These are phyloP conservation scores for Asterionellopsis glacialis DNA, from an alignment of 108 stramenopile genomes.

Conservation along the genomic window DNA sequence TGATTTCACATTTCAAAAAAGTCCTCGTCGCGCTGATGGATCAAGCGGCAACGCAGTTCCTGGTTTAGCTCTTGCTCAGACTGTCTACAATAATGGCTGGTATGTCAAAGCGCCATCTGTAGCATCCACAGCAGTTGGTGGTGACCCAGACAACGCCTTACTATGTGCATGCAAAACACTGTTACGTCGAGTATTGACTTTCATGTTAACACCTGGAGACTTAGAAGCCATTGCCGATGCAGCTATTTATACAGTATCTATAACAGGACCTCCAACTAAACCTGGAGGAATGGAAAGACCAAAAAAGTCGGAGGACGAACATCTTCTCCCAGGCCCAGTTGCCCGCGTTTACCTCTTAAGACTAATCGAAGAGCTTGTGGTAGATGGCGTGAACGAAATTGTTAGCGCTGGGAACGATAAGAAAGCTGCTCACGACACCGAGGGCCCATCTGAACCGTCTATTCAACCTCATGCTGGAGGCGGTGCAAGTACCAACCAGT, in stretches of 20 bases:
- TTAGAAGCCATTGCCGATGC: slow-evolving; percentile 82
- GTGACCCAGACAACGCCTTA: slow-evolving; percentile 75
- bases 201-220: slow-evolving; percentile 86
- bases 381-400: slow-evolving; percentile 88
- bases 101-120: slow-evolving; percentile 57
- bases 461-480: slow-evolving; percentile 74
- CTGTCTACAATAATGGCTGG: slow-evolving; percentile 55
- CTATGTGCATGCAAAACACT: slow-evolving; percentile 79
- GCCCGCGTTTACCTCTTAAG: slow-evolving; percentile 78
- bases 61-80: slow-evolving; percentile 7
- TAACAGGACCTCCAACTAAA: slow-evolving; percentile 7
- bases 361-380: slow-evolving; percentile 83
- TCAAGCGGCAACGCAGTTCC: not conserved
- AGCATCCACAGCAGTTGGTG: slow-evolving; percentile 67
- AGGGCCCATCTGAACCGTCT: slow-evolving; percentile 29
- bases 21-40: not conserved
- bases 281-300: no score
- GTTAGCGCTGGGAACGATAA: slow-evolving; percentile 47
- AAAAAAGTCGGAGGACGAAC: slow-evolving; percentile 14
- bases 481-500: slow-evolving; percentile 53
- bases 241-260: slow-evolving; percentile 77
- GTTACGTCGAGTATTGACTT: slow-evolving; percentile 75
- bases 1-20: slow-evolving; percentile 4
- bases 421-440: slow-evolving; percentile 23
- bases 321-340: slow-evolving; percentile 67